These are phyloP conservation scores for Sugiyamaella novakii DNA, from an alignment of 1,139 yeast species.

Conservation along the genomic window DNA sequence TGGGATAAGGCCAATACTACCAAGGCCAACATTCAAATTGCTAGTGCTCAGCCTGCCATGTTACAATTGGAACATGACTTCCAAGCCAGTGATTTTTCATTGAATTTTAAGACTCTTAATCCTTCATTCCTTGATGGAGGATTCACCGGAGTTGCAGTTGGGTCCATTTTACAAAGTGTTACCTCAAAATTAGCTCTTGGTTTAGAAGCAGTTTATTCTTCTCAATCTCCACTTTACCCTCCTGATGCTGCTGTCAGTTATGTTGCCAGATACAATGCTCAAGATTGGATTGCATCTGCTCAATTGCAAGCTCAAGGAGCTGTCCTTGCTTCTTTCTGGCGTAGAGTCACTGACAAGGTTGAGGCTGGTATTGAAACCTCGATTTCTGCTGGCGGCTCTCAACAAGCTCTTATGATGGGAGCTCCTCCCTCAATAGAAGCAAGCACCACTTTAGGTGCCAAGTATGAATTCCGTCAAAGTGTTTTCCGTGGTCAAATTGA, in stretches of 20 bases:
- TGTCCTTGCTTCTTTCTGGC: constrained; percentile 87
- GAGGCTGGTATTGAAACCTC: constrained; percentile 97
- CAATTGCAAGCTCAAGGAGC: constrained; percentile 95
- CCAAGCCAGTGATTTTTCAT: constrained; percentile 83
- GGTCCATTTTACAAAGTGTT: constrained; percentile 84
- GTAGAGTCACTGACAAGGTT: constrained; percentile 85
- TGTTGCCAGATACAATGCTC: constrained; percentile 85
- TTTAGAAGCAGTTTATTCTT: constrained; percentile 87
- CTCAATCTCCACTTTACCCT: constrained; percentile 72
- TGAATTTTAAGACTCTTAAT: constrained; percentile 88
- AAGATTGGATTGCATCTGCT: constrained; percentile 91
- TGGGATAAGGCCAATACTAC: constrained; percentile 82
- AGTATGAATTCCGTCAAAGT: constrained; percentile 96
- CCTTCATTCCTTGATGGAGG: constrained; percentile 77
- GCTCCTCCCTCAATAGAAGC: constrained; percentile 89
- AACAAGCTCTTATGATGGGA: constrained; percentile 56
- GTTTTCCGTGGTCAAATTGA: constrained; percentile 95
- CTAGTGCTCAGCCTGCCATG: constrained; percentile 90
- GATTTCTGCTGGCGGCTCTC: constrained; percentile 76
- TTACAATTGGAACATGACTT: constrained; percentile 95
- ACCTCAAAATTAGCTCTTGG: constrained; percentile 86
- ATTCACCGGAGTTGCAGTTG: constrained; percentile 89
- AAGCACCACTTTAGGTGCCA: constrained; percentile 91
- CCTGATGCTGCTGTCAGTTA: constrained; percentile 93
- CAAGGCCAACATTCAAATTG: constrained; percentile 85